A percentile compares a stretch with the other conserved stretches of the same genome.
Evolutionary conservation across 352 stramenopile species (phyloP).

Genomic region (Phytophthora kernoviae): DNA sequence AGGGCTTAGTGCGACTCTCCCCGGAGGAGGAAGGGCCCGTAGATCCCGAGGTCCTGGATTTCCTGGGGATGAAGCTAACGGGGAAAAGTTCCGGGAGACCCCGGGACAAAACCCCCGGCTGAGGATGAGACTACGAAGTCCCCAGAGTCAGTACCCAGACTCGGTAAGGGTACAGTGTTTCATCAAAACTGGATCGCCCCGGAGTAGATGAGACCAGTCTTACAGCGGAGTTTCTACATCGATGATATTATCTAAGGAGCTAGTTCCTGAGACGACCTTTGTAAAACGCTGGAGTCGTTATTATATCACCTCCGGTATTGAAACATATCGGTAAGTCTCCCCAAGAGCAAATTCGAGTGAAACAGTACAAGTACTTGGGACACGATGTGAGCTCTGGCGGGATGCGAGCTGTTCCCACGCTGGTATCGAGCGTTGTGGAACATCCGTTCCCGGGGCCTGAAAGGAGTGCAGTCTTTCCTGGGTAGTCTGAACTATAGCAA

Average conservation of each 20-base stretch:
- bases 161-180: conserved; percentile 11
- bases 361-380: conserved; percentile 12
- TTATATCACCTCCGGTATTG: conserved; percentile 21
- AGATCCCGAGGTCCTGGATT: conserved; percentile 1
- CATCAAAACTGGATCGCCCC: conserved; percentile 7
- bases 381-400: conserved; percentile 14
- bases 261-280: conserved; percentile 10
- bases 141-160: background rate
- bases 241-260: conserved; percentile 29
- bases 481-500: conserved; percentile 34
- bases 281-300: conserved; percentile 7
- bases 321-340: conserved; percentile 25
- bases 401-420: conserved; percentile 11
- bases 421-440: conserved; percentile 3
- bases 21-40: background rate
- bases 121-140: background rate
- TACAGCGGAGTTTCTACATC: conserved; percentile 21
- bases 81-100: no score
- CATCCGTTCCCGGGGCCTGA: conserved; percentile 6
- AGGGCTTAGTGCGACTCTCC: conserved; percentile 5
- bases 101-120: no score
- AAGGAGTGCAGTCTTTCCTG: conserved; percentile 24
- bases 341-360: conserved; percentile 27
- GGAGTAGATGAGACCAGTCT: conserved; percentile 16
- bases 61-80: background rate